phyloP scores from a whole-genome alignment of 2,329 filamentous ascomycete species.

The Diaporthe sp. region DNA sequence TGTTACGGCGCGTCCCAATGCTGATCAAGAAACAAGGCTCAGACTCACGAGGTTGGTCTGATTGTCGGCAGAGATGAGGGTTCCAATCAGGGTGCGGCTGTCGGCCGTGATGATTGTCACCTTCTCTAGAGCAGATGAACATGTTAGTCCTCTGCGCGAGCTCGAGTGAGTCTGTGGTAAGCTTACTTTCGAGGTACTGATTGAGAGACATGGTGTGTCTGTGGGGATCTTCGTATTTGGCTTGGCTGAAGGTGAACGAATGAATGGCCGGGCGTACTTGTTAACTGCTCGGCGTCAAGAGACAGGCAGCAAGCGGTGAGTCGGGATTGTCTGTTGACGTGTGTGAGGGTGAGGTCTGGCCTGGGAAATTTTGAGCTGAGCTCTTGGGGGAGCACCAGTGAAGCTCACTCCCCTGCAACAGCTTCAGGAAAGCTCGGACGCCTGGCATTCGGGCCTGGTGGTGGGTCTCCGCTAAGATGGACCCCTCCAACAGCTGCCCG shows the following conservation, averaged over 20 bases:
- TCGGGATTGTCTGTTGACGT: constrained; percentile 16
- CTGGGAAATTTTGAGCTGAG: constrained; percentile 34
- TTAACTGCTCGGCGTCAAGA: neutral
- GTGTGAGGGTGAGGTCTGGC: constrained; percentile 17
- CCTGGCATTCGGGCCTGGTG: neutral
- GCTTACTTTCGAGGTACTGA: constrained; percentile 50
- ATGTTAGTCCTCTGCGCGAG: neutral
- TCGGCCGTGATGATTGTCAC: constrained; percentile 93
- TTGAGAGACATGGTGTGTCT: constrained; percentile 46
- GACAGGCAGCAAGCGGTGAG: constrained; percentile 12
- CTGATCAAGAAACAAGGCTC: neutral
- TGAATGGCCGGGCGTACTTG: neutral
- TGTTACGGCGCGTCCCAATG: no score
- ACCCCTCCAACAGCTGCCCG: constrained; percentile 20
- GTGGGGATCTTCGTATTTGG: neutral
- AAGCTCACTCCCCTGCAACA: constrained; percentile 36
- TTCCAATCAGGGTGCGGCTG: constrained; percentile 87
- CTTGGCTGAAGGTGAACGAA: constrained; percentile 9
- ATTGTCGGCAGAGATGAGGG: constrained; percentile 87
- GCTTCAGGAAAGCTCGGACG: constrained; percentile 30
- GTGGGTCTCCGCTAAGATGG: constrained; percentile 28
- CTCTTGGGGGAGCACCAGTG: constrained; percentile 2
- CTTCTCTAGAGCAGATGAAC: constrained; percentile 72
- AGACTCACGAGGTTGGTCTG: constrained; percentile 84
- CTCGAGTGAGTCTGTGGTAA: neutral